Conservation (phyloP, 2,329 filamentous ascomycete genomes). For the Endoconidiophora laricicola region DNA sequence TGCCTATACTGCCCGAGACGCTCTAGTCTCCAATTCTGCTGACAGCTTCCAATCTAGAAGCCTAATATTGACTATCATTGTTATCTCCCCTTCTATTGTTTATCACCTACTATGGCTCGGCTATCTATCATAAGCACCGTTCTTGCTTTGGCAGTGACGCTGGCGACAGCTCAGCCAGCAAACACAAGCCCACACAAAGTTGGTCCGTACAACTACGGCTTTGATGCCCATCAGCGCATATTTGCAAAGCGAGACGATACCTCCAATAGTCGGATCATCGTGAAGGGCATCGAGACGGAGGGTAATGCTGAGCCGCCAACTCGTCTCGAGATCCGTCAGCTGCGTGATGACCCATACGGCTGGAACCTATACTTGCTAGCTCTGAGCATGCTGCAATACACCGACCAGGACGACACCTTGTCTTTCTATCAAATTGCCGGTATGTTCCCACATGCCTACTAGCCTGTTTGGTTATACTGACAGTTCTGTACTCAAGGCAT, state of each 20-base stretch:
- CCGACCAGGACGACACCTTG: slow-evolving; percentile 41
- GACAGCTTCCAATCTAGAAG: no score
- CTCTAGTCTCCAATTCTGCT: no score
- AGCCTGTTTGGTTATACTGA: neutral
- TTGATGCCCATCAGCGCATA: slow-evolving; percentile 3
- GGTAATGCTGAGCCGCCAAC: slow-evolving; percentile 25
- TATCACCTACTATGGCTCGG: slow-evolving; percentile 5
- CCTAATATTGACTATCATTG: neutral
- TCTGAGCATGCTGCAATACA: slow-evolving; percentile 53
- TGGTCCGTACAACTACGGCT: slow-evolving; percentile 12
- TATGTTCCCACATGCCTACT: slow-evolving; percentile 22
- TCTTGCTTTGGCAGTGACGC: slow-evolving; percentile 1
- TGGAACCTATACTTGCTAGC: slow-evolving; percentile 68
- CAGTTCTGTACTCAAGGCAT: slow-evolving; percentile 37
- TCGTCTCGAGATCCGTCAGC: slow-evolving; percentile 50
- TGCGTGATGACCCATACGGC: slow-evolving; percentile 45
- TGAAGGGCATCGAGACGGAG: slow-evolving; percentile 14
- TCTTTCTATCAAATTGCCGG: slow-evolving; percentile 71
- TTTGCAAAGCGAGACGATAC: neutral
- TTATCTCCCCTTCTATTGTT: neutral
- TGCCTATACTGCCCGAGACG: no score
- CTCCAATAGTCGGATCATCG: neutral
- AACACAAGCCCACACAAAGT: slow-evolving; percentile 5
- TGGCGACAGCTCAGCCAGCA: slow-evolving; percentile 9
- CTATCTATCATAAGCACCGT: slow-evolving; percentile 1